A percentile compares a stretch with the other conserved stretches of the same genome.
Evolutionary conservation across 2,329 filamentous ascomycete species (phyloP).

Genomic region (Metarhizium guizhouense): DNA sequence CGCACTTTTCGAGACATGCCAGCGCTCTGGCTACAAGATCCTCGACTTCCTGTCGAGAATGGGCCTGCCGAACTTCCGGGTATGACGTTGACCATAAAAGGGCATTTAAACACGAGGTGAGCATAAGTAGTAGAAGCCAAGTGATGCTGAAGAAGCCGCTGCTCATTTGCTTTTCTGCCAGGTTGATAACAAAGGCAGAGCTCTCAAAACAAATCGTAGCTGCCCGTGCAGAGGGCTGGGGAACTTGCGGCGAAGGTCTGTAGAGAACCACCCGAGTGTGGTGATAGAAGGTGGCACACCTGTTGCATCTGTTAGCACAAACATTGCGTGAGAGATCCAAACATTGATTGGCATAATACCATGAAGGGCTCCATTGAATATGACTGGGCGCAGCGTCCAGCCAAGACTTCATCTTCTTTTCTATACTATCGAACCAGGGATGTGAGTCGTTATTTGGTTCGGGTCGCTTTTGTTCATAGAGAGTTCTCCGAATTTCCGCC

Average conservation of each 20-base stretch:
- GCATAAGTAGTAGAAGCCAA: conserved; percentile 82
- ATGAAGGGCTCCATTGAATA: conserved; percentile 63
- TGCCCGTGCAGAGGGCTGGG: conserved; percentile 70
- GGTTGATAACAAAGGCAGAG: conserved; percentile 69
- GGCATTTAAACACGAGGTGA: conserved; percentile 89
- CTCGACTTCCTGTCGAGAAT: conserved; percentile 68
- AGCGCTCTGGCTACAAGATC: conserved; percentile 65
- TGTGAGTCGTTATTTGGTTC: conserved; percentile 72
- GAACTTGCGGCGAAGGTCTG: conserved; percentile 84
- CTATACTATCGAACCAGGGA: conserved; percentile 80
- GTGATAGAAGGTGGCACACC: conserved; percentile 64
- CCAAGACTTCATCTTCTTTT: conserved; percentile 72
- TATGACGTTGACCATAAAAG: conserved; percentile 90
- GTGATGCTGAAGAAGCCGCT: conserved; percentile 73
- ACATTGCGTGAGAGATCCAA: too few species aligned
- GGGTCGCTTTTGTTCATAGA: conserved; percentile 76
- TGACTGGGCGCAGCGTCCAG: conserved; percentile 65
- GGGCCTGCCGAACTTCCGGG: conserved; percentile 64
- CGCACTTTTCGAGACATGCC: conserved; percentile 69
- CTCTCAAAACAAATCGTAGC: conserved; percentile 78
- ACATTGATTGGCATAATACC: conserved; percentile 43
- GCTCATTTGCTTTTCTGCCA: conserved; percentile 72
- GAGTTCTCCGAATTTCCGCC: conserved; percentile 73
- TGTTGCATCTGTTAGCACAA: conserved; percentile 17
- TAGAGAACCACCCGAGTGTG: conserved; percentile 84